Base-by-base conservation (phyloP, 1,139 yeast species). In the Taphrina deformans region DNA sequence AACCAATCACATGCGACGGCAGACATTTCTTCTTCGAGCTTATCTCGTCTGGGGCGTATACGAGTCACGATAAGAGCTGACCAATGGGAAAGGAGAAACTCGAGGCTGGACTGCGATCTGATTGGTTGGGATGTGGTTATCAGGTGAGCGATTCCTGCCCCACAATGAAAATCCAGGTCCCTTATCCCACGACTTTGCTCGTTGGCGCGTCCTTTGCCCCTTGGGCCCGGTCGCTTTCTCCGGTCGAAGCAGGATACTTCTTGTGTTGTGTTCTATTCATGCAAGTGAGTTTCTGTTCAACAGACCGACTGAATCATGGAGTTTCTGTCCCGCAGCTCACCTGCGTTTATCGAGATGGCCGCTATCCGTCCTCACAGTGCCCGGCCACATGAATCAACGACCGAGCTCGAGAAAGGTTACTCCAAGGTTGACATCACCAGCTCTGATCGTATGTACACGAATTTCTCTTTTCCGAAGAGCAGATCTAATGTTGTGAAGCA, bases 351-450 rank as follows among this genome's bases (percentile, higher is more conserved):
- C 33, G 62, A 58, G 46, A 33, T 58, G 41, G 62, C 62, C 3
- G 48, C 62, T 21, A 46, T 46, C 21, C 44, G 62, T 35, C 62
- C 62, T 14, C 53, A 58, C 33, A 45, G 55, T n/a, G 52, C 62
- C n/a, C 53, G 62, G 3, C 38, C 40, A 10, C 18, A 33, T 7
- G 41, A 33, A n/a, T 16, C 55, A 10, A 29, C 55, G 40, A 31
- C 31, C 3, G 55, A 51, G 16, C 27, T 51, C 23, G 55, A 51
- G 14, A 58, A 58, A 24, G 41, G 48, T 14, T 18, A 48, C 21
- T 35, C 46, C 24, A 35, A 58, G 9, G 35, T 58, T 44, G 48
- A 44, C 48, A 44, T 44, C 9, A 31, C 29, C 45, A 31, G 46
- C 40, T 38, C 62, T n/a, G 62, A 58, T 27, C 62, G 62, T 58